Conservation (phyloP, 495 filamentous ascomycete genomes). For the Melanomma pulvis-pyrius region DNA sequence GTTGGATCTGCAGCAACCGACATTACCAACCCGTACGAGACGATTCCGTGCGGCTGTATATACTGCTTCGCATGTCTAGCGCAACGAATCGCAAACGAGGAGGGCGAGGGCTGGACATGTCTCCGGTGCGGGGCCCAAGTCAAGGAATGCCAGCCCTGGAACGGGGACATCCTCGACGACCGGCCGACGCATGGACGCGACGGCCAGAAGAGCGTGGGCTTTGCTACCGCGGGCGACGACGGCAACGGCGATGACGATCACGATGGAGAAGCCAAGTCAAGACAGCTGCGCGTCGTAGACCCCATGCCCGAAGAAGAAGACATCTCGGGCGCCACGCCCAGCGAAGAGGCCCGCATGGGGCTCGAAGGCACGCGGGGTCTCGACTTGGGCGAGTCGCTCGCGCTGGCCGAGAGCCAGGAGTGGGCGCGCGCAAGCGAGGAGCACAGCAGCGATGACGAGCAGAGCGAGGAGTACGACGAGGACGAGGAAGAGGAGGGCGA, state of each 20-base stretch:
- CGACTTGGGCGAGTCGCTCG: slow-evolving; percentile 17
- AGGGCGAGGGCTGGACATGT: slow-evolving; percentile 96
- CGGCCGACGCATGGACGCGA: not conserved
- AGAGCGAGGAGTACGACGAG: slow-evolving; percentile 41
- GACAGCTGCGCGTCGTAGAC: slow-evolving; percentile 39
- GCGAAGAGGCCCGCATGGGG: slow-evolving; percentile 16
- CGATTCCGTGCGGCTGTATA: slow-evolving; percentile 85
- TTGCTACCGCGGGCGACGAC: slow-evolving; percentile 33
- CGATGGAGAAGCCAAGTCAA: not conserved
- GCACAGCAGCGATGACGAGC: slow-evolving; percentile 39
- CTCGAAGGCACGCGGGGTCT: slow-evolving; percentile 27
- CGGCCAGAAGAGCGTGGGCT: slow-evolving; percentile 44
- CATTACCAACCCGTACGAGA: slow-evolving; percentile 94
- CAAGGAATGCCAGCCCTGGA: slow-evolving; percentile 91
- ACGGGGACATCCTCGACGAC: slow-evolving; percentile 68
- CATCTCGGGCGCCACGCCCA: slow-evolving; percentile 10
- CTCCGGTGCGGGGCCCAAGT: slow-evolving; percentile 83
- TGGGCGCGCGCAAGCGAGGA: slow-evolving; percentile 37
- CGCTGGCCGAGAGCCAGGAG: slow-evolving; percentile 28
- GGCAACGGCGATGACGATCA: not conserved
- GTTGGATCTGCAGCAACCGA: slow-evolving; percentile 90
- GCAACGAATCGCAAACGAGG: slow-evolving; percentile 83
- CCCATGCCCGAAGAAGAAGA: slow-evolving; percentile 40
- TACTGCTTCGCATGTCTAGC: slow-evolving; percentile 99
- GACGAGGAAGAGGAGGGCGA: slow-evolving; percentile 37